These are phyloP conservation scores for Zarea fungicola DNA, from an alignment of 2,329 filamentous ascomycete species.

Conservation along the genomic window DNA sequence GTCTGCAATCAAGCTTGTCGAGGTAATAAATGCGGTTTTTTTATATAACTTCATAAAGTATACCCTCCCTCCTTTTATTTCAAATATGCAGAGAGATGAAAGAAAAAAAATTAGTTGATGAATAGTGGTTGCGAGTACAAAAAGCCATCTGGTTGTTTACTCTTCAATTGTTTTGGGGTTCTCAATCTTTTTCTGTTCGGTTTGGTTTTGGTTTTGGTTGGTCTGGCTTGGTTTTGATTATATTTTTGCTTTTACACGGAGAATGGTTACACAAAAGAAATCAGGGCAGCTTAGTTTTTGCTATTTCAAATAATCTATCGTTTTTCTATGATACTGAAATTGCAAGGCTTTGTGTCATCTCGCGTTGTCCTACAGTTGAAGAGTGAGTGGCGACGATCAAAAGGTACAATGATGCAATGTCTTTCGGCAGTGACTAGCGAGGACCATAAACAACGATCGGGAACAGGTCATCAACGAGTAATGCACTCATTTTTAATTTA, in stretches of 20 bases:
- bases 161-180: no score
- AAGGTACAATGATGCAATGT: no score
- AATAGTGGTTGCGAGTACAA: background rate
- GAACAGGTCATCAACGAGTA: no score
- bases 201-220: background rate
- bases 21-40: no score
- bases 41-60: no score
- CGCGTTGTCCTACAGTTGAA: no score
- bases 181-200: background rate
- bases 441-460: no score
- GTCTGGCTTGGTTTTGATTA: background rate
- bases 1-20: no score
- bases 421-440: no score
- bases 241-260: slow-evolving; percentile 7
- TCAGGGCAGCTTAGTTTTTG: slow-evolving; percentile 1
- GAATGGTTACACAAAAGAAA: slow-evolving; percentile 14
- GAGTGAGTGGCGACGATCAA: no score
- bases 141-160: background rate
- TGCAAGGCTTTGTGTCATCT: background rate
- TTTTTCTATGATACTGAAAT: background rate
- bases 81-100: no score
- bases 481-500: background rate
- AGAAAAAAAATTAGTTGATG: background rate
- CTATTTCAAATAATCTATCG: background rate
- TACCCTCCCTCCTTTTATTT: no score